These are phyloP conservation scores for Umbelopsis vinacea DNA, from an alignment of 192 early-diverging fungal species.

Conservation along the genomic window DNA sequence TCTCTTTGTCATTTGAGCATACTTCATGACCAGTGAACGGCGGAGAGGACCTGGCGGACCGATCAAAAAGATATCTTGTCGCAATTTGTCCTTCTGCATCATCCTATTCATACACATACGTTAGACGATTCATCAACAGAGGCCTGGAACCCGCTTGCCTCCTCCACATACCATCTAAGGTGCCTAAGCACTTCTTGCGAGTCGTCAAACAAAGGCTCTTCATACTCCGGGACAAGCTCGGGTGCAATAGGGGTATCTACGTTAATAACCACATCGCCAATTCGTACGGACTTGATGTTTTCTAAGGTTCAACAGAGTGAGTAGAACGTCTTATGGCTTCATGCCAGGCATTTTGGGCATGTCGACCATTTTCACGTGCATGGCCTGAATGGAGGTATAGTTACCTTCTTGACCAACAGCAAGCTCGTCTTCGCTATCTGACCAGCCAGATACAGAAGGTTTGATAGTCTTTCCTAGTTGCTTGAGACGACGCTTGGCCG, in stretches of 20 bases:
- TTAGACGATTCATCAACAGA: not conserved
- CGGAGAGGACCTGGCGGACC: slow-evolving; percentile 75
- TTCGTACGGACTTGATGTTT: slow-evolving; percentile 49
- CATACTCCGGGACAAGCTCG: slow-evolving; percentile 57
- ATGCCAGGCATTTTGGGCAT: not conserved
- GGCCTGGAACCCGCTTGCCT: no score
- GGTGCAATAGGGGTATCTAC: slow-evolving; percentile 48
- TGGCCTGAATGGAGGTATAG: not conserved
- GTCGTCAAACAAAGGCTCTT: slow-evolving; percentile 55
- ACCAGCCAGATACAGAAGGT: slow-evolving; percentile 31
- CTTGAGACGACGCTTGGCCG: slow-evolving; percentile 36
- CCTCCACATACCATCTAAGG: slow-evolving; percentile 39
- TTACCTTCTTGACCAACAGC: slow-evolving; percentile 38
- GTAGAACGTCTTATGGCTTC: not conserved
- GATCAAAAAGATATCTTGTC: slow-evolving; percentile 84
- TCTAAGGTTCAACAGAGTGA: slow-evolving; percentile 30
- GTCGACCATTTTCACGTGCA: not conserved
- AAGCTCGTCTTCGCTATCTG: slow-evolving; percentile 40
- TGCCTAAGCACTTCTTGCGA: slow-evolving; percentile 54
- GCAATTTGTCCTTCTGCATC: slow-evolving; percentile 77
- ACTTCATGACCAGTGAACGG: slow-evolving; percentile 69
- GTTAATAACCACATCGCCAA: slow-evolving; percentile 61
- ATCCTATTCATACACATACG: slow-evolving; percentile 58
- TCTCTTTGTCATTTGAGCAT: slow-evolving; percentile 67
- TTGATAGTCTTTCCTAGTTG: slow-evolving; percentile 37